Evolutionary conservation across 2,329 filamentous ascomycete species (phyloP), one percentile per base, ranked within the genome.

Genomic region (Fusarium floridanum): DNA sequence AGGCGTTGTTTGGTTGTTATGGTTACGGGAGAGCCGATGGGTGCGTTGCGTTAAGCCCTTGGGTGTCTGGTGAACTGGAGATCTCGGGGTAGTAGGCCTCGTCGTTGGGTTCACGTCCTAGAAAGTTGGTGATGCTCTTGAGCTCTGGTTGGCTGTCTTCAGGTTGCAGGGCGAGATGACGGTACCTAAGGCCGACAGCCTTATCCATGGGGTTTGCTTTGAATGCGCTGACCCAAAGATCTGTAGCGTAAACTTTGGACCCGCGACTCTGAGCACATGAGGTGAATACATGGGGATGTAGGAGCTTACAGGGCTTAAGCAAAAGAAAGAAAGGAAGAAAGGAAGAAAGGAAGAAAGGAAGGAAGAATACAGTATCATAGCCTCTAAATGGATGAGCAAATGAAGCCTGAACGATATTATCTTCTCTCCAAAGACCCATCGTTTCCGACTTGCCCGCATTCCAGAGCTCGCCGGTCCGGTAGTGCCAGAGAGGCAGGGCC

Each of bases 301-400:
- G 8, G 11, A 6, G 69, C 80, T 68, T 67, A 81, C 79, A 82
- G 61, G 2, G 89, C 80, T 73, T 91, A 90, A 1, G 88, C 85
- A 73, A 90, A 91, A 76, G 89, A n/a, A n/a, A n/a, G n/a, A n/a
- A n/a, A n/a, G n/a, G n/a, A n/a, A n/a, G n/a, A n/a, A n/a, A n/a
- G n/a, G n/a, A n/a, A n/a, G n/a, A n/a, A n/a, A n/a, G n/a, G n/a
- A n/a, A n/a, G n/a, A n/a, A n/a, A n/a, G n/a, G n/a, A n/a, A n/a
- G n/a, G n/a, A n/a, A n/a, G n/a, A n/a, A 90, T 4, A 88, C 88
- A 12, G 88, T 88, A 76, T 90, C 88, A 64, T 91, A 90, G 0
- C 86, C 87, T 11, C 86, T 85, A 67, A 90, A 88, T 36, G 89
- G 82, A 76, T 89, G 87, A 2, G 86, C 86, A 73, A 89, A 88